Evolutionary conservation across 768 basidiomycete species (phyloP).

Genomic region (Podaxis sp.): DNA sequence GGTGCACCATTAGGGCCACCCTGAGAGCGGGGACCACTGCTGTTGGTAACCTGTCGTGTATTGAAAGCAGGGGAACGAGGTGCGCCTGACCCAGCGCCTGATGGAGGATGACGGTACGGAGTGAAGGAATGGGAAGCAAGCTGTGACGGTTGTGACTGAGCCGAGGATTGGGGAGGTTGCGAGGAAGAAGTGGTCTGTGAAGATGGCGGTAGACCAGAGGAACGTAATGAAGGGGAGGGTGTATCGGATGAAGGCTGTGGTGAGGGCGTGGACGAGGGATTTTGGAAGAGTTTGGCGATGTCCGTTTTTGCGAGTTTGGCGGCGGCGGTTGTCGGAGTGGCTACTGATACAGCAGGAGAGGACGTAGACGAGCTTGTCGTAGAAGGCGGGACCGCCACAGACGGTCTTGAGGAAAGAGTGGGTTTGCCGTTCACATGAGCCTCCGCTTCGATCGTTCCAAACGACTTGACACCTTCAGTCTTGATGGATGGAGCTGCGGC

Average conservation of each 20-base stretch:
- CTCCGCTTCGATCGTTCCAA: constrained; percentile 65
- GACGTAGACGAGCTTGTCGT: constrained; percentile 32
- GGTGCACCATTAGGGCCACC: constrained; percentile 56
- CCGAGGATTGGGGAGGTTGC: constrained; percentile 25
- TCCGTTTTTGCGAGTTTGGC: constrained; percentile 43
- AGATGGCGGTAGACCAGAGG: constrained; percentile 47
- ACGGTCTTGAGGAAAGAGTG: constrained; percentile 38
- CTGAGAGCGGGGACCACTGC: constrained; percentile 49
- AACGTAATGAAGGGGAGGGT: constrained; percentile 53
- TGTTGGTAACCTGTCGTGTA: constrained; percentile 55
- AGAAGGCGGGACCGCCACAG: constrained; percentile 22
- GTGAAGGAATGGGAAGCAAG: constrained; percentile 47
- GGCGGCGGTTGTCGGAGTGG: constrained; percentile 26
- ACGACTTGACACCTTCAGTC: constrained; percentile 73
- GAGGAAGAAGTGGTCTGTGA: constrained; percentile 25
- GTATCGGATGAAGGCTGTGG: constrained; percentile 49
- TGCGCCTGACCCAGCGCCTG: constrained; percentile 41
- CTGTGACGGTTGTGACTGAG: constrained; percentile 41
- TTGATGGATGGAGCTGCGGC: constrained; percentile 64
- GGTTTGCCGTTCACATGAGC: constrained; percentile 60
- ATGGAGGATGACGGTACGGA: constrained; percentile 37
- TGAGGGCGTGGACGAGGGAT: constrained; percentile 43
- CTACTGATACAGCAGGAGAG: constrained; percentile 29
- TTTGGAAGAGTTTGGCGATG: constrained; percentile 61
- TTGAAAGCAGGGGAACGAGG: constrained; percentile 67